These are phyloP conservation scores for Cichorium intybus DNA, from an alignment of 140 eudicot species.

Conservation along the genomic window DNA sequence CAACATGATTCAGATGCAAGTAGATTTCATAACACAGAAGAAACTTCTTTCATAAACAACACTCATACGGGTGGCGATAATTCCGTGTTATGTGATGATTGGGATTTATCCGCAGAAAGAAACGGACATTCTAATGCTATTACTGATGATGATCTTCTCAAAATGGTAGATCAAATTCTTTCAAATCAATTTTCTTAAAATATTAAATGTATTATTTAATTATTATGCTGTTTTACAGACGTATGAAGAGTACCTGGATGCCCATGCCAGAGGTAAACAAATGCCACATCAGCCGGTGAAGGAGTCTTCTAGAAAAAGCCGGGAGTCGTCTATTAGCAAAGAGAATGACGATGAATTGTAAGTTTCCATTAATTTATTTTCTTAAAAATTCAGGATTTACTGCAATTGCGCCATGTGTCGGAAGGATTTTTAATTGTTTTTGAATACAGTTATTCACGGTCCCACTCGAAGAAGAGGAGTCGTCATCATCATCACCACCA, in stretches of 20 bases:
- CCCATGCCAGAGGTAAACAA: constrained; percentile 50
- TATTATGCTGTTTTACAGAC: constrained; percentile 44
- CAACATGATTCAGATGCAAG: constrained; percentile 57
- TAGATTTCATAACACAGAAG: constrained; percentile 29
- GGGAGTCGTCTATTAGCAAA: constrained; percentile 46
- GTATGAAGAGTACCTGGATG: constrained; percentile 94
- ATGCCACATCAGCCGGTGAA: constrained; percentile 42
- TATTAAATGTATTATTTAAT: not conserved
- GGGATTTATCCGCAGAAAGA: constrained; percentile 60
- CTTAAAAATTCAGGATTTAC: not conserved
- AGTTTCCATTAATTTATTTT: constrained; percentile 17
- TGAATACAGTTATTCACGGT: constrained; percentile 42
- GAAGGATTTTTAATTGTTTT: not conserved
- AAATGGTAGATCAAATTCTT: constrained; percentile 54
- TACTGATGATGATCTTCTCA: constrained; percentile 90
- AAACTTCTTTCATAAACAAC: constrained; percentile 25
- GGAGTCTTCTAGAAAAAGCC: constrained; percentile 41
- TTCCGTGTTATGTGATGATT: constrained; percentile 37
- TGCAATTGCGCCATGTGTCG: not conserved
- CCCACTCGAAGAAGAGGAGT: constrained; percentile 47
- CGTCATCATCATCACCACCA: constrained; percentile 27
- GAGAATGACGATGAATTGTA: constrained; percentile 51
- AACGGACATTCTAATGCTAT: constrained; percentile 45
- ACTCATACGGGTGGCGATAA: constrained; percentile 33
- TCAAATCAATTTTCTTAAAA: not conserved